These are phyloP conservation scores for Diaporthe citri DNA, from an alignment of 2,329 filamentous ascomycete genomes.

Conservation along the genomic window DNA sequence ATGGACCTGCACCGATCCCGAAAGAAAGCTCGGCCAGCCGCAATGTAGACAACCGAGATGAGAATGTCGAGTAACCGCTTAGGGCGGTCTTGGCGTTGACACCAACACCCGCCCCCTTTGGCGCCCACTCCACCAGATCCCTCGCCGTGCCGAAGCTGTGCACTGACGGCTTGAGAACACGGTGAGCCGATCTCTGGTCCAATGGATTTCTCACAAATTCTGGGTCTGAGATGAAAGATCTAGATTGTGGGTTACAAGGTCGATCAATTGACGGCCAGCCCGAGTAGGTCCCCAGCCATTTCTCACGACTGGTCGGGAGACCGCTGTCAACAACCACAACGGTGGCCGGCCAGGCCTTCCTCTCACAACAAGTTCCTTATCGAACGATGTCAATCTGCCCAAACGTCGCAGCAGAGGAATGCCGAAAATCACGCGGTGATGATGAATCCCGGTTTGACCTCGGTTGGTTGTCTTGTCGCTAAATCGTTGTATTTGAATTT, in stretches of 20 bases:
- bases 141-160: constrained; percentile 7
- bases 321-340: not conserved
- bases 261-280: constrained; percentile 24
- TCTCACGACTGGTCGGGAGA: constrained; percentile 8
- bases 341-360: not conserved
- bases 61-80: constrained; percentile 18
- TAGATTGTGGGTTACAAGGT: constrained; percentile 24
- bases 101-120: constrained; percentile 16
- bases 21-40: constrained; percentile 21
- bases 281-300: not conserved
- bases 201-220: not conserved
- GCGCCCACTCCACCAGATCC: constrained; percentile 6
- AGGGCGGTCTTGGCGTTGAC: constrained; percentile 19
- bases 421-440: not conserved
- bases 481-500: not conserved
- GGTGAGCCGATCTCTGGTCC: constrained; percentile 4
- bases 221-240: constrained; percentile 23
- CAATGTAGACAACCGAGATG: constrained; percentile 32
- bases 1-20: constrained; percentile 19
- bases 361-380: not conserved
- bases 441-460: not conserved
- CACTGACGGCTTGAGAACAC: not conserved
- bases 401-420: not conserved
- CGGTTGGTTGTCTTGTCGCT: not conserved
- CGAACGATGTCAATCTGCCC: not conserved